phyloP scores from a whole-genome alignment of 208 protist species.

The Polymyxa betae region DNA sequence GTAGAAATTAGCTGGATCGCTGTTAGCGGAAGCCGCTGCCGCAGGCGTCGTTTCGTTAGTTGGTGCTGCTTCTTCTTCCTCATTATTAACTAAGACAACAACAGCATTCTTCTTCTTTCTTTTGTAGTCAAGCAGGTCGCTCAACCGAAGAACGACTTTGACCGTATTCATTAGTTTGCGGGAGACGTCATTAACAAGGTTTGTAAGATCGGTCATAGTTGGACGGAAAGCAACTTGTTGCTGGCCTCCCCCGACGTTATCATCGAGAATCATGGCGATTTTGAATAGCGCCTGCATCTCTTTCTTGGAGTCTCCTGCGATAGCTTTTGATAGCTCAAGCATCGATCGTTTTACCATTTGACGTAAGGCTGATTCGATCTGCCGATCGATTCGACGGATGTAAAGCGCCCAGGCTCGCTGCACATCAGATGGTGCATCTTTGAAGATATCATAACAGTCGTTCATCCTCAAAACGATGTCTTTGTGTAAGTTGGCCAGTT shows the following conservation, averaged over 20 bases:
- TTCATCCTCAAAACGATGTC: conserved; percentile 83
- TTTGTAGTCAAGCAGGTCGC: conserved; percentile 45
- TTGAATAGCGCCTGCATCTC: conserved; percentile 86
- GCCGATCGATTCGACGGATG: conserved; percentile 85
- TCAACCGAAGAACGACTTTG: conserved; percentile 81
- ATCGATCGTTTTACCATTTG: conserved; percentile 91
- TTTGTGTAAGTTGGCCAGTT: conserved; percentile 79
- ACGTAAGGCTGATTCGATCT: conserved; percentile 88
- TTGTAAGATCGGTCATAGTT: conserved; percentile 81
- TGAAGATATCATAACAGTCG: conserved; percentile 85
- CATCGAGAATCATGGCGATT: conserved; percentile 88
- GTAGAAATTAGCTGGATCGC: conserved; percentile 82
- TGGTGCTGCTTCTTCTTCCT: not conserved
- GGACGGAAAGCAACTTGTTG: conserved; percentile 85
- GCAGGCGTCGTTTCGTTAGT: not conserved
- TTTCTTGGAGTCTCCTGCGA: conserved; percentile 82
- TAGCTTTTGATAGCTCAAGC: conserved; percentile 81
- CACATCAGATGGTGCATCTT: conserved; percentile 83
- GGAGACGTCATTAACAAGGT: conserved; percentile 85
- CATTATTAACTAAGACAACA: not conserved
- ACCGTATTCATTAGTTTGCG: conserved; percentile 87
- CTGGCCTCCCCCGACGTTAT: conserved; percentile 74
- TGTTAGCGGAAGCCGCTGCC: conserved; percentile 13
- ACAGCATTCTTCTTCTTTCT: conserved; percentile 25
- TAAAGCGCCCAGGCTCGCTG: conserved; percentile 87